A percentile compares a stretch with the other conserved stretches of the same genome.
Conservation (phyloP, 306 rosid genomes). For the Quercus dentata region DNA sequence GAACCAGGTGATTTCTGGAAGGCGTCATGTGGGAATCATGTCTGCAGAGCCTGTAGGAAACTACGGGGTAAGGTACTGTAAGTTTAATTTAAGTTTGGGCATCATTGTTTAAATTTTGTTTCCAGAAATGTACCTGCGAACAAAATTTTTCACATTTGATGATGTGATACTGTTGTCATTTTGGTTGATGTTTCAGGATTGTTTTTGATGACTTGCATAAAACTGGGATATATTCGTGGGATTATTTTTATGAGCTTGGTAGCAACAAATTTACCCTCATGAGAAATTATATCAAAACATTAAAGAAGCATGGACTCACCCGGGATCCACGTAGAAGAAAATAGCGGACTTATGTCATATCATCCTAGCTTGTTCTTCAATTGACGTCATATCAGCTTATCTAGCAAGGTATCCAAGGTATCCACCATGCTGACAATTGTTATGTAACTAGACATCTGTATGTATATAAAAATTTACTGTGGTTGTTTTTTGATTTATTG, state of each 20-base stretch:
- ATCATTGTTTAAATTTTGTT: background rate
- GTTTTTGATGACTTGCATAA: slow-evolving; percentile 85
- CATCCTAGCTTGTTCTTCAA: slow-evolving; percentile 14
- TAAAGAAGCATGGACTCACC: slow-evolving; percentile 68
- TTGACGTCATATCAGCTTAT: background rate
- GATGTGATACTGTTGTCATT: slow-evolving; percentile 1
- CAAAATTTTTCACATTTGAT: background rate
- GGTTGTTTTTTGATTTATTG: background rate
- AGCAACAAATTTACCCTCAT: slow-evolving; percentile 68
- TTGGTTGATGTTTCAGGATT: slow-evolving; percentile 49
- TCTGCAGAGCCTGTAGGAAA: slow-evolving; percentile 83
- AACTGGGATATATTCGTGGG: slow-evolving; percentile 91
- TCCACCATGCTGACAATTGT: background rate
- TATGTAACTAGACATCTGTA: background rate
- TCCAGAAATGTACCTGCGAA: background rate
- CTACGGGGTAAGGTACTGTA: slow-evolving; percentile 89
- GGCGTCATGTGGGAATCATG: slow-evolving; percentile 79
- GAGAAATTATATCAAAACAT: slow-evolving; percentile 62
- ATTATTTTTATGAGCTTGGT: slow-evolving; percentile 64
- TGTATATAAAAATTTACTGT: background rate
- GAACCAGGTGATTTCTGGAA: slow-evolving; percentile 68
- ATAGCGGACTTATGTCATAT: slow-evolving; percentile 33
- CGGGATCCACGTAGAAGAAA: slow-evolving; percentile 71
- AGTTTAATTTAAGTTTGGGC: background rate
- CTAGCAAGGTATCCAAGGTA: background rate